These are phyloP conservation scores for Erodium maritimum DNA, from an alignment of 345 rosid species.

Conservation along the genomic window DNA sequence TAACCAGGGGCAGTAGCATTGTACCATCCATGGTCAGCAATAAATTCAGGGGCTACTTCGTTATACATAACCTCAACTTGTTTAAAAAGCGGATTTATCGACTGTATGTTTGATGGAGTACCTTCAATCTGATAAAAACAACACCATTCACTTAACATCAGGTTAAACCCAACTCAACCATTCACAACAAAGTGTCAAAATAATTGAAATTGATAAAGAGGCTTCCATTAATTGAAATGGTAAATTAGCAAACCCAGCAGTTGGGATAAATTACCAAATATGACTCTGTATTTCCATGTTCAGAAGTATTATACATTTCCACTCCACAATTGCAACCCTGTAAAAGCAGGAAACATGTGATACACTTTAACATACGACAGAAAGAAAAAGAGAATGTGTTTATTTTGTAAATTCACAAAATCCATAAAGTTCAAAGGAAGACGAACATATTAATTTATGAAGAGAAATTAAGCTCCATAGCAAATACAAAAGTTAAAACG, in stretches of 20 bases:
- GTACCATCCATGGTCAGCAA: conserved; percentile 62
- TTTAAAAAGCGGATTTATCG: conserved; percentile 25
- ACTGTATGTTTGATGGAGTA: conserved; percentile 28
- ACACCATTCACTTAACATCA: background rate
- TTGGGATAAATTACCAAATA: conserved; percentile 20
- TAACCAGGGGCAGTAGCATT: conserved; percentile 65
- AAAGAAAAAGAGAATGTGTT: too few species aligned
- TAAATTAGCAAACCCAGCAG: background rate
- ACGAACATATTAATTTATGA: too few species aligned
- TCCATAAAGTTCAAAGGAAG: too few species aligned
- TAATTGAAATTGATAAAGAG: background rate
- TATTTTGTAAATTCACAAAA: too few species aligned
- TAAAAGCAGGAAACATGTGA: too few species aligned
- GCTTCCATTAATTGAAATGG: background rate
- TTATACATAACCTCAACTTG: conserved; percentile 62
- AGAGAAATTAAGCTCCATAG: too few species aligned
- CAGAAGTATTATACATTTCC: conserved; percentile 28
- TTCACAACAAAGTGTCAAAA: background rate
- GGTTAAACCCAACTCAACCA: conserved; percentile 2
- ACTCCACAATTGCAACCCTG: conserved; percentile 28
- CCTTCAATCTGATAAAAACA: conserved; percentile 28
- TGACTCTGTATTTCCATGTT: conserved; percentile 22
- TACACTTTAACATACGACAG: too few species aligned
- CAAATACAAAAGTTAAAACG: too few species aligned
- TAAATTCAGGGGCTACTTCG: conserved; percentile 64